Conservation (phyloP, 148 eudicot genomes). For the Tetragonia tetragonoides region DNA sequence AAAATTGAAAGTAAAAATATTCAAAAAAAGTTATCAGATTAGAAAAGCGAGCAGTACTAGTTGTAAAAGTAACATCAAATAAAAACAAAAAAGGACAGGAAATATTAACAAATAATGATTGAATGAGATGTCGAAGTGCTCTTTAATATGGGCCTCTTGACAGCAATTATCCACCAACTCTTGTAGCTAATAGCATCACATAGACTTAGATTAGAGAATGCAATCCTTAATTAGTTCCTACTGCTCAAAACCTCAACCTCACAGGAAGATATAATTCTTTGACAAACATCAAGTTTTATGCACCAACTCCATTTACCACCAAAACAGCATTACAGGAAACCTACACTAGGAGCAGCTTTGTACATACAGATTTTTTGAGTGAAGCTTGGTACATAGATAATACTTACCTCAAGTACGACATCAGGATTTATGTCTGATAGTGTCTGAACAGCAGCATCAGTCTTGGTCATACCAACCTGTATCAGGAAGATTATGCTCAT, state of each 20-base stretch:
- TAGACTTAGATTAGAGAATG: neutral
- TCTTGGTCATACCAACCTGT: conserved; percentile 95
- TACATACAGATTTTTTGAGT: neutral
- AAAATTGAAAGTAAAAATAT: too few species aligned
- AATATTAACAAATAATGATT: too few species aligned
- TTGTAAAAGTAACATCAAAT: too few species aligned
- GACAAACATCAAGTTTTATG: neutral
- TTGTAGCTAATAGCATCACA: neutral
- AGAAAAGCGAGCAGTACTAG: too few species aligned
- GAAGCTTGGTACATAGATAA: neutral
- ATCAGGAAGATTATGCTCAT: conserved; percentile 11
- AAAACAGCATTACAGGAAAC: neutral
- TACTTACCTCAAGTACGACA: conserved; percentile 89
- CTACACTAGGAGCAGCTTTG: neutral
- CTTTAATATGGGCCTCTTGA: neutral
- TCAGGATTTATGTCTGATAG: conserved; percentile 95
- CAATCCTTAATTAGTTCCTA: neutral
- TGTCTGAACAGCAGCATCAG: conserved; percentile 98
- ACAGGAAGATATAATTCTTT: neutral
- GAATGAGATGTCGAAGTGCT: neutral
- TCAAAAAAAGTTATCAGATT: too few species aligned
- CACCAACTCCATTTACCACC: neutral
- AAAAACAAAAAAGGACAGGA: too few species aligned
- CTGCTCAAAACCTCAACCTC: conserved; percentile 1
- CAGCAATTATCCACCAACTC: neutral